Base-by-base conservation (phyloP, 2,329 filamentous ascomycete species). In the Fusarium sp. region DNA sequence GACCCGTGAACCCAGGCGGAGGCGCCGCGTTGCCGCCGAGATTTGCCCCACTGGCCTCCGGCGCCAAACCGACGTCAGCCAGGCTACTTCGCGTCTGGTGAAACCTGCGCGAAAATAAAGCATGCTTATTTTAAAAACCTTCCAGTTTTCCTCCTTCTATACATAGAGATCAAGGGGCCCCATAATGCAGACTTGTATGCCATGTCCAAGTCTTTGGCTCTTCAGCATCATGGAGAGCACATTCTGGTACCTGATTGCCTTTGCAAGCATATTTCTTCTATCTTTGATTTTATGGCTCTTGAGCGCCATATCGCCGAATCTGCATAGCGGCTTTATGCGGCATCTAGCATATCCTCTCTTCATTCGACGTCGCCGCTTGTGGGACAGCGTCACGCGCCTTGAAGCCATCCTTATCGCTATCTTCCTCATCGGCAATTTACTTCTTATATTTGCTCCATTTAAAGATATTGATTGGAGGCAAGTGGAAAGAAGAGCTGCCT, bases 351-450 rank as follows among this genome's bases (percentile, higher is more conserved):
- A 69, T 47, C 62, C 66, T 35, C 56, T 69, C 29, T n/a, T 58
- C 20, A 45, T 69, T 13, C 8, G 8, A 7, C 42, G 62, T 35
- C 54, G 45, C 13, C 56, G 45, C 35, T 35, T n/a, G 24, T 69
- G 38, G 50, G 67, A 69, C 18, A 69, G 67, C 20, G 13, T 69
- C 20, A 69, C 67, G 8, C 59, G 59, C 29, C 50, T 61, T 8
- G 34, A 69, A 24, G 38, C 57, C 27, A 52, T 34, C 38, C 50
- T 62, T 18, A 27, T 69, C 13, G 6, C 64, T 9, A 6, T 58
- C n/a, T 45, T 69, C 20, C 38, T 62, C 16, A 16, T 24, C 11
- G 38, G 24, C 5, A 69, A 69, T 22, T 14, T 69, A 5, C 16
- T 66, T 18, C 4, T 66, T 9, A 56, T 66, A 9, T 40, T 66